Conservation (phyloP, 179 eudicot genomes). For the Corrigiola litoralis region DNA sequence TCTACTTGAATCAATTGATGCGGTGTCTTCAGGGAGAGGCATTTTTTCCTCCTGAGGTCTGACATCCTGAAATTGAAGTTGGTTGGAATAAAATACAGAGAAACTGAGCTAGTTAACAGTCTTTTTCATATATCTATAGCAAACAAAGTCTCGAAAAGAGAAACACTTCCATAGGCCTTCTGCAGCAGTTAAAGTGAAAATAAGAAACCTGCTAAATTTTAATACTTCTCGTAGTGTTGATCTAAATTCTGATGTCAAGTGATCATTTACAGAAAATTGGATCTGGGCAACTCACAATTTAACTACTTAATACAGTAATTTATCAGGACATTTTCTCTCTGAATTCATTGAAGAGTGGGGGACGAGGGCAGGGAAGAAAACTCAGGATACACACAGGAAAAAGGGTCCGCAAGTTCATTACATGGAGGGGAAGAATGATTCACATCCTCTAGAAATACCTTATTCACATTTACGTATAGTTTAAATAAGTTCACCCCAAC, state of each 20-base stretch:
- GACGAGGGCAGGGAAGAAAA: no score
- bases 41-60: slow-evolving; percentile 26
- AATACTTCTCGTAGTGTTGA: background rate
- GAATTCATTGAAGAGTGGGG: no score
- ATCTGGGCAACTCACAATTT: background rate
- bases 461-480: no score
- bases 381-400: background rate
- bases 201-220: no score
- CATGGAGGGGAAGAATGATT: no score
- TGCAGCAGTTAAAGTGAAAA: background rate
- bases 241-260: background rate
- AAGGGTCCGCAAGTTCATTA: background rate
- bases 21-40: slow-evolving; percentile 26
- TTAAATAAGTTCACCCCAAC: no score
- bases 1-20: slow-evolving; percentile 28
- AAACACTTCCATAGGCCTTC: background rate
- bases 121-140: background rate
- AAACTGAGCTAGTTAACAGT: background rate
- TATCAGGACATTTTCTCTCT: no score
- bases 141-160: slow-evolving; percentile 5
- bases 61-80: slow-evolving; percentile 39
- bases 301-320: background rate
- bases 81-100: background rate
- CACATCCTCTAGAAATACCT: no score
- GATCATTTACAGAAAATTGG: background rate